These are phyloP conservation scores for Fusarium decemcellulare DNA, from an alignment of 2,329 filamentous ascomycete genomes.

Conservation along the genomic window DNA sequence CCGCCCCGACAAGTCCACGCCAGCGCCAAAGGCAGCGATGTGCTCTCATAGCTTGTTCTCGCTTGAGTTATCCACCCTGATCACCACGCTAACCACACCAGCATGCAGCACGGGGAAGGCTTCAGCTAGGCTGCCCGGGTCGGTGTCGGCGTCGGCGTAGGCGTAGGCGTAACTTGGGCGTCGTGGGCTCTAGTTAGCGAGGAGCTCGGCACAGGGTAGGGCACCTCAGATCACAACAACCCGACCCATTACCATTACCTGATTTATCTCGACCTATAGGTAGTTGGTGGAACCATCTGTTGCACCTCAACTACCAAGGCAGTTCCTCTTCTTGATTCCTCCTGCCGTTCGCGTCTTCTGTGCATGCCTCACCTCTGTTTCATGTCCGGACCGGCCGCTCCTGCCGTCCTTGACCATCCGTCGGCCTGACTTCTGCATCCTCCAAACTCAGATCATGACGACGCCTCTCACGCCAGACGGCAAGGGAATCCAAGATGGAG, in stretches of 20 bases:
- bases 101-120: slow-evolving; percentile 26
- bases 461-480: slow-evolving; percentile 37
- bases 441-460: slow-evolving; percentile 31
- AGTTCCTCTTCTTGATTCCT: slow-evolving; percentile 4
- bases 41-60: neutral
- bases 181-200: too few species aligned
- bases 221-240: slow-evolving; percentile 15
- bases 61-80: slow-evolving; percentile 37
- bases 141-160: neutral
- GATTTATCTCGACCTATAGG: slow-evolving; percentile 3
- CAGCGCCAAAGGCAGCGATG: slow-evolving; percentile 29
- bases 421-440: slow-evolving; percentile 24
- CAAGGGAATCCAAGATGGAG: slow-evolving; percentile 29
- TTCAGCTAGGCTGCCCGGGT: slow-evolving; percentile 21
- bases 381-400: slow-evolving; percentile 24
- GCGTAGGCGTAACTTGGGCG: too few species aligned
- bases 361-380: slow-evolving; percentile 11
- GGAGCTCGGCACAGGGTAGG: neutral
- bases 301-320: slow-evolving; percentile 21
- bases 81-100: slow-evolving; percentile 38
- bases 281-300: slow-evolving; percentile 19
- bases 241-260: slow-evolving; percentile 6
- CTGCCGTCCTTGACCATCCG: slow-evolving; percentile 33
- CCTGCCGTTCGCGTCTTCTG: slow-evolving; percentile 3
- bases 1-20: slow-evolving; percentile 13